Evolutionary conservation across 768 basidiomycete species (phyloP).

Genomic region (Serpula lacrymans): DNA sequence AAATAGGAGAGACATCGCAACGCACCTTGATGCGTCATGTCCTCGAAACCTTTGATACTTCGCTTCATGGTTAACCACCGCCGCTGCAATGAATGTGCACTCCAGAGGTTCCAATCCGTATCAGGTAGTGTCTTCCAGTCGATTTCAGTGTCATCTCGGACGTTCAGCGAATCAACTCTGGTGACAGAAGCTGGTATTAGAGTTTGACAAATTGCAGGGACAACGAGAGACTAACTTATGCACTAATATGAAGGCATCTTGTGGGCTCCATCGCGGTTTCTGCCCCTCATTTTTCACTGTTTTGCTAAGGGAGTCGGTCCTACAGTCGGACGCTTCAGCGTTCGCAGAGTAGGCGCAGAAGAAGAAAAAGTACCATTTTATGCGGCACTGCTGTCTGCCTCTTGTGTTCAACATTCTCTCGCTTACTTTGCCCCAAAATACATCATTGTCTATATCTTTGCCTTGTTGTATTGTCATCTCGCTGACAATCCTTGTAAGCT

Average conservation of each 20-base stretch:
- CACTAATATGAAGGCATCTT: slow-evolving; percentile 77
- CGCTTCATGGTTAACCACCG: slow-evolving; percentile 81
- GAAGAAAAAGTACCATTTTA: slow-evolving; percentile 63
- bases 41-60: slow-evolving; percentile 70
- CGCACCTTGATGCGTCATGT: slow-evolving; percentile 77
- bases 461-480: slow-evolving; percentile 72
- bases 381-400: slow-evolving; percentile 80
- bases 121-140: slow-evolving; percentile 80
- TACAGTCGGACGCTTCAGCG: slow-evolving; percentile 20
- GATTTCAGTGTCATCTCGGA: slow-evolving; percentile 78
- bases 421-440: slow-evolving; percentile 80
- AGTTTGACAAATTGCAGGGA: not conserved
- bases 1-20: slow-evolving; percentile 2
- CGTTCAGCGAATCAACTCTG: slow-evolving; percentile 72
- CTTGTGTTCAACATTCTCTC: slow-evolving; percentile 74
- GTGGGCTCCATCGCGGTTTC: slow-evolving; percentile 68
- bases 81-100: slow-evolving; percentile 73
- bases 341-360: not conserved
- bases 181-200: slow-evolving; percentile 4
- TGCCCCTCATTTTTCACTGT: slow-evolving; percentile 69
- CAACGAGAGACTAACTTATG: slow-evolving; percentile 58
- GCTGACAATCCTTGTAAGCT: slow-evolving; percentile 70
- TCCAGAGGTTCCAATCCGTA: slow-evolving; percentile 80
- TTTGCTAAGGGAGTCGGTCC: slow-evolving; percentile 76
- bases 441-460: slow-evolving; percentile 71